Percentiles rank a stretch among this genome's conserved stretches.
These are phyloP conservation scores for Xylariaceae sp. DNA, from an alignment of 2,329 filamentous ascomycete species.

Conservation along the genomic window DNA sequence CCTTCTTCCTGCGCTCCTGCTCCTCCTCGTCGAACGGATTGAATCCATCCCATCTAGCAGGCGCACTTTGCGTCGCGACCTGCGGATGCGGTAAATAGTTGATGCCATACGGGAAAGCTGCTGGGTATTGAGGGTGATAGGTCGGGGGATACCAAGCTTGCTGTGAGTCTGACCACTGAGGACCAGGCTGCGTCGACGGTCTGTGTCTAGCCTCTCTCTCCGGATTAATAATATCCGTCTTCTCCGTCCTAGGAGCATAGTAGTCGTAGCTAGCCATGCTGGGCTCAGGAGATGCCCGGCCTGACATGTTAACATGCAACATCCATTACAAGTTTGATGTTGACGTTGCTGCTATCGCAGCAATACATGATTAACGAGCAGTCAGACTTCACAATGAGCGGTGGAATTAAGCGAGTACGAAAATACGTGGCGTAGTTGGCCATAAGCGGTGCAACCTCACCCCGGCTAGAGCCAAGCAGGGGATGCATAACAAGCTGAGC, in stretches of 20 bases:
- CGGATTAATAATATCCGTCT: background rate
- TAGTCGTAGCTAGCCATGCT: conserved; percentile 8
- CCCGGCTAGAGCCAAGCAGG: conserved; percentile 12
- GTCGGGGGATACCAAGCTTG: conserved; percentile 16
- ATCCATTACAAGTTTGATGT: conserved; percentile 9
- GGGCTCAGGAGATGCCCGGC: conserved; percentile 13
- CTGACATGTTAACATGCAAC: conserved; percentile 11
- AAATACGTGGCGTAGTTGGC: conserved; percentile 16
- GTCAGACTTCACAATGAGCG: background rate
- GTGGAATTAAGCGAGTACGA: conserved; percentile 1
- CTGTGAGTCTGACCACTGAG: background rate
- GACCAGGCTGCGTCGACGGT: conserved; percentile 8
- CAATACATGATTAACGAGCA: background rate
- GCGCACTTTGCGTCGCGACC: background rate
- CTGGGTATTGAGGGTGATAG: conserved; percentile 6
- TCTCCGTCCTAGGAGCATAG: background rate
- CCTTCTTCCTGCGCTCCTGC: conserved; percentile 25
- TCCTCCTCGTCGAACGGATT: conserved; percentile 21
- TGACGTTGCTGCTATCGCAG: background rate
- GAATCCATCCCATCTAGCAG: conserved; percentile 14
- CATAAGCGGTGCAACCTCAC: conserved; percentile 9
- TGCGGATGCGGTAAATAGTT: conserved; percentile 13
- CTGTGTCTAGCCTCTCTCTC: background rate
- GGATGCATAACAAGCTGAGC: conserved; percentile 22
- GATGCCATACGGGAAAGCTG: background rate